Evolutionary conservation across 139 green algal species (phyloP).

Genomic region (Microglena sp.): DNA sequence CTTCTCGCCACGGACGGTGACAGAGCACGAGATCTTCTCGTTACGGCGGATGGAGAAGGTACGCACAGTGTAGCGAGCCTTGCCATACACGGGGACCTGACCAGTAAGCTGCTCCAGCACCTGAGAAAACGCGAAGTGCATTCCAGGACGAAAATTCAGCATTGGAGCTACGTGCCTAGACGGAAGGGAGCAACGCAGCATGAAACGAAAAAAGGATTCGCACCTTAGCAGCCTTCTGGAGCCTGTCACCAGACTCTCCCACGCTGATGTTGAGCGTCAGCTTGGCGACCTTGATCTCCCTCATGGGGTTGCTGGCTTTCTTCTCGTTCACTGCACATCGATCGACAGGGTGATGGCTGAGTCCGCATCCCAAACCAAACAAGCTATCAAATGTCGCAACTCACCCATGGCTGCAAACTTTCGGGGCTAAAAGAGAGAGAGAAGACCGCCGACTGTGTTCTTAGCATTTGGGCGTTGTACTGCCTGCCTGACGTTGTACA

Average conservation of each 20-base stretch:
- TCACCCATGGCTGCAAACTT: neutral
- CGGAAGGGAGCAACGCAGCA: neutral
- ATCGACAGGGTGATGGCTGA: neutral
- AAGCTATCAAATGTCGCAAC: neutral
- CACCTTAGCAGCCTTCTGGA: constrained; percentile 98
- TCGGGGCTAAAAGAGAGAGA: neutral
- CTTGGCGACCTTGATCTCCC: constrained; percentile 96
- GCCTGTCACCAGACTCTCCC: constrained; percentile 94
- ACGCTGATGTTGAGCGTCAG: constrained; percentile 97
- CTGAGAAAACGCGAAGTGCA: constrained; percentile 28
- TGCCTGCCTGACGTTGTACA: no score
- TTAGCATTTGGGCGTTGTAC: no score
- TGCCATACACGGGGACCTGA: constrained; percentile 95
- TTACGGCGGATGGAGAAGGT: constrained; percentile 96
- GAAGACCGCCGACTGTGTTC: neutral
- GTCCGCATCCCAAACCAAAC: neutral
- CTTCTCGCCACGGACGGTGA: constrained; percentile 97
- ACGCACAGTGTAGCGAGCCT: constrained; percentile 96
- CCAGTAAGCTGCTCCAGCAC: constrained; percentile 99
- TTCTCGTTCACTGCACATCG: constrained; percentile 43
- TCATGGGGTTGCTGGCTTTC: constrained; percentile 83
- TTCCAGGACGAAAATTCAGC: neutral
- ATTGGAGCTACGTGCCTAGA: neutral
- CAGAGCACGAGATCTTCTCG: constrained; percentile 95
- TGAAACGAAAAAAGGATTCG: neutral